Evolutionary conservation across 352 stramenopile genomes (phyloP).

Genomic region (Phytopythium sindhum): DNA sequence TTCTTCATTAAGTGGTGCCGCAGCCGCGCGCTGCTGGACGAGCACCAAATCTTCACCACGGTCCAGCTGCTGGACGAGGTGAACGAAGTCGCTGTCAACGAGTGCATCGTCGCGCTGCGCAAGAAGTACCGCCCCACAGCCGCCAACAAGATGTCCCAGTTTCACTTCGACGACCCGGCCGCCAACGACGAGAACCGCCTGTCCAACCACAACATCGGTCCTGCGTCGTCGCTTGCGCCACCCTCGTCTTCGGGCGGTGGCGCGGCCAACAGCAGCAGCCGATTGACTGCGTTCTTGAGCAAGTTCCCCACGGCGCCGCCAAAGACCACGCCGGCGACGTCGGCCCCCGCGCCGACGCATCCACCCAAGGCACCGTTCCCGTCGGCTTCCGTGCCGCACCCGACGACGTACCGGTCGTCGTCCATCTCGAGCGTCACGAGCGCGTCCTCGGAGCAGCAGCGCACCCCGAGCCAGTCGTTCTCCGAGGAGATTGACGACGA

Average conservation of each 20-base stretch:
- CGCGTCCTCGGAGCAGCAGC: conserved; percentile 4
- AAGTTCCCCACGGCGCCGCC: conserved; percentile 46
- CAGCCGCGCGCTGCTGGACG: conserved; percentile 43
- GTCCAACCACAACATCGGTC: conserved; percentile 1
- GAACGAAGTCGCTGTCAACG: conserved; percentile 59
- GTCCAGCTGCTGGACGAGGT: conserved; percentile 79
- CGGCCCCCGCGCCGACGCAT: conserved; percentile 1
- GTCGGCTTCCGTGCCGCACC: conserved; percentile 7
- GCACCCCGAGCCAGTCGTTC: conserved; percentile 7
- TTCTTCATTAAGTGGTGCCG: conserved; percentile 86
- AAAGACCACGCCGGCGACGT: conserved; percentile 11
- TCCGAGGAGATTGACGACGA: conserved; percentile 11
- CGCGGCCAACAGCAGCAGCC: conserved; percentile 32
- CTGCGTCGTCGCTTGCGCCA: conserved; percentile 1
- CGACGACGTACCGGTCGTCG: conserved; percentile 18
- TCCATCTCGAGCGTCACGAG: conserved; percentile 32
- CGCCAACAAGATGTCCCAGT: conserved; percentile 22
- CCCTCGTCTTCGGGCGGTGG: not conserved
- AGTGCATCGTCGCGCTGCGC: conserved; percentile 57
- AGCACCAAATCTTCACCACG: conserved; percentile 73
- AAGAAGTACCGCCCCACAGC: conserved; percentile 49
- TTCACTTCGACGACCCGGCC: conserved; percentile 21
- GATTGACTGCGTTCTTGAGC: conserved; percentile 62
- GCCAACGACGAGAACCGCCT: conserved; percentile 9
- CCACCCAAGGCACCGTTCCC: conserved; percentile 14